Base-by-base conservation (phyloP, 2,329 filamentous ascomycete genomes). In the Pseudogymnoascus sp. region DNA sequence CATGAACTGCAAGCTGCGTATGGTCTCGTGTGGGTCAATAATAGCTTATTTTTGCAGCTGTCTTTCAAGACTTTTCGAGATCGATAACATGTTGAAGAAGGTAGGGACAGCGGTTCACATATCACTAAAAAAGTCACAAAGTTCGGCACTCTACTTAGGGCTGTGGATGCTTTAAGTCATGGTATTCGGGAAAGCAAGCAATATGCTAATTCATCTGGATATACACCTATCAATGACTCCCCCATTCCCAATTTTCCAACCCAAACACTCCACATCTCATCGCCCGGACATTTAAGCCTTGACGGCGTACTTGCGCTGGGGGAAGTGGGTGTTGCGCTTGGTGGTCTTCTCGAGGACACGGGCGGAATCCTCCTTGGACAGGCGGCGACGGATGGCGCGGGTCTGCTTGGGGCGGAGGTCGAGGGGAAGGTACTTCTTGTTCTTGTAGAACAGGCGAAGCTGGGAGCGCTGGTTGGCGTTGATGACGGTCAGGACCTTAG, bases 361-460 rank as follows among this genome's bases (percentile, higher is more conserved):
- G 74, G 86, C 84, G 75, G 89, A 88, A 82, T 99, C 93, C 85
- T 96, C 86, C 80, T 91, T 89, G 77, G 89, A 93, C 82, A 99
- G 85, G 77, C 91, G 87, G 84, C 96, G 91, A 78, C 95, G 92
- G 83, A 98, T 96, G 78, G 93, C 95, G 76, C 95, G 93, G 78
- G 95, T 99, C 85, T 95, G 88, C 90, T 98, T 98, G 78, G 92
- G 82, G 81, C 95, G 91, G 84, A 99, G 93, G 81, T 99, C 96
- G 79, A 99, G 91, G 70, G 95, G 95, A 70, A 92, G 83, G 87
- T 97, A 97, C 87, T 97, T 98, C 91, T 98, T 98, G 89, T 89
- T 90, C 87, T 96, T 96, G 89, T 99, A 99, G 90, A 98, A 98
- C 72, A 98, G 86, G 75, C 93, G 92, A 76, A 99, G 91, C 84